Percentiles rank a stretch among this genome's conserved stretches.
phyloP scores from a whole-genome alignment of 2,329 filamentous ascomycete genomes.

The Stachybotrys echinatus region DNA sequence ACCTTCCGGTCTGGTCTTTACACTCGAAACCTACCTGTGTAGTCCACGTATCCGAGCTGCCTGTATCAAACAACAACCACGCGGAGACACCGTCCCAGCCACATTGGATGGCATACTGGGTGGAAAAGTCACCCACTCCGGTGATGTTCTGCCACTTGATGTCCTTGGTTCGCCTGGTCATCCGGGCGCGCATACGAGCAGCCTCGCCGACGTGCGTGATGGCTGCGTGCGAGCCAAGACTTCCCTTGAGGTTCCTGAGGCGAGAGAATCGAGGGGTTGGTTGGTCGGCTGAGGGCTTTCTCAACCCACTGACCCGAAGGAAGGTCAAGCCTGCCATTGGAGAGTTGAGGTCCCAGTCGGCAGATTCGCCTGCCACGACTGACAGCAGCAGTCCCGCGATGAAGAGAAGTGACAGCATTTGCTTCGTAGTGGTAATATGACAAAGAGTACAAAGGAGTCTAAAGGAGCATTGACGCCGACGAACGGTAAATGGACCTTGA shows the following conservation, averaged over 20 bases:
- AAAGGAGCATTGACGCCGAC: not conserved
- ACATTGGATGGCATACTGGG: constrained; percentile 36
- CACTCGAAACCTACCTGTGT: constrained; percentile 36
- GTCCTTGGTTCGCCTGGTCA: not conserved
- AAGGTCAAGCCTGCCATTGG: constrained; percentile 33
- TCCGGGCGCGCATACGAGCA: constrained; percentile 9
- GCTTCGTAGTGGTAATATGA: no score
- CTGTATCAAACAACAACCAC: constrained; percentile 43
- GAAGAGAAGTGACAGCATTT: no score
- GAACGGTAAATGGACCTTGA: not conserved
- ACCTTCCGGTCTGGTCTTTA: constrained; percentile 25
- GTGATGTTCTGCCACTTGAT: constrained; percentile 30
- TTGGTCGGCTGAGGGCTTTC: constrained; percentile 19
- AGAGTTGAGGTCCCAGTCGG: constrained; percentile 25
- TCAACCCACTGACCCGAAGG: constrained; percentile 23
- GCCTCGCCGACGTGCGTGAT: constrained; percentile 21
- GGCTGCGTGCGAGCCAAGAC: constrained; percentile 16
- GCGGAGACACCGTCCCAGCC: constrained; percentile 31
- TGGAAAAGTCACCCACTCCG: constrained; percentile 30
- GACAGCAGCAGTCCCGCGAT: constrained; percentile 1
- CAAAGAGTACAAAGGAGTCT: no score
- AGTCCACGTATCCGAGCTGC: constrained; percentile 48
- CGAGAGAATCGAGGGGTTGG: constrained; percentile 23
- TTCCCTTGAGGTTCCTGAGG: constrained; percentile 23
- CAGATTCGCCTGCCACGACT: not conserved